Evolutionary conservation across 805 yeast genomes (phyloP), one percentile per base, ranked within the genome.

Genomic region (Metschnikowia sp.): DNA sequence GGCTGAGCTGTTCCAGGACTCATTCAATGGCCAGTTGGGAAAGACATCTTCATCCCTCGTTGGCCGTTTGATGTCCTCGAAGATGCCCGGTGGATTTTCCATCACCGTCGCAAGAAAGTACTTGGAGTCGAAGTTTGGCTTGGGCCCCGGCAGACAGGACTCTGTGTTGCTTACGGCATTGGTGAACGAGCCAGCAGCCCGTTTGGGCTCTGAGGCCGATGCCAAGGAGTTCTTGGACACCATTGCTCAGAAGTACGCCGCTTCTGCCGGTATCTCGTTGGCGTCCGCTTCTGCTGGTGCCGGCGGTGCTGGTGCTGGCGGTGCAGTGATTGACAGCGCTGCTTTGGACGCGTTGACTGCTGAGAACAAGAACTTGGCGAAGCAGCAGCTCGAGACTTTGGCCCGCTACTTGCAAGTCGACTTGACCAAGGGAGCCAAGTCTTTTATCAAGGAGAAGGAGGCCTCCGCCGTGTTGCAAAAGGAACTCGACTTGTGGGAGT

Each of bases 41-140:
- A 94, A 94, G 70, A 96, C 91, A 63, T 86, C 98, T 2, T 73
- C 90, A 34, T 86, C 97, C 29, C 79, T 94, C 61, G 77, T 92
- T 54, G 88, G 96, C 53, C 85, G 97, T 73, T 78, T 94, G 63
- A 86, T 91, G 76, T 84, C 98, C 10, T 86, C 97, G 29, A 94
- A 94, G 76, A 94, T 94, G 98, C 98, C 99, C 45, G 99, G 99
- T 79, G 99, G 99, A 18, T 94, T 92, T 72, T 86, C 96, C 40
- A 84, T 92, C 59, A 85, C 97, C 52, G 76, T 80, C 55, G 96
- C 96, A 44, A 86, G 97, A 77, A 89, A 91, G 69, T 88, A 94
- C 73, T 81, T 94, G 67, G 91, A 87, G 74, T 65, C 91, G 39
- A 83, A 92, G 69, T 94, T 88, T 88, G 99, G 99, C 58, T 79